Evolutionary conservation across 2,329 filamentous ascomycete species (phyloP).

Genomic region (Monilinia polystroma): DNA sequence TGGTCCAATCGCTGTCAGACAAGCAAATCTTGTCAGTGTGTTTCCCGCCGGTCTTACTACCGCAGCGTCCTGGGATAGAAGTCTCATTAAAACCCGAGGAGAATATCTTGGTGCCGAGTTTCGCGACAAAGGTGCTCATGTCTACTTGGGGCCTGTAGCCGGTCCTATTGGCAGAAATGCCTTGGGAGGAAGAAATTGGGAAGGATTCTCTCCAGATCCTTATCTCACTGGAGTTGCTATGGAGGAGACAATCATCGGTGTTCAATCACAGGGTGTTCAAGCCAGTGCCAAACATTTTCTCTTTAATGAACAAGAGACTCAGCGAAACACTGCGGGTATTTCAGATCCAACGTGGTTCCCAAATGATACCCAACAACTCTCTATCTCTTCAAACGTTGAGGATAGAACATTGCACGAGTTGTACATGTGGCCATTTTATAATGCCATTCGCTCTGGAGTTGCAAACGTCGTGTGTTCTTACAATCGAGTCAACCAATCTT

Average conservation of each 20-base stretch:
- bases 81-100: slow-evolving; percentile 54
- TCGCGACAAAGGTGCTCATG: slow-evolving; percentile 71
- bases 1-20: slow-evolving; percentile 64
- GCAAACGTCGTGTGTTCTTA: slow-evolving; percentile 69
- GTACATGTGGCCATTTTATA: slow-evolving; percentile 83
- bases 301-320: slow-evolving; percentile 54
- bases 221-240: slow-evolving; percentile 40
- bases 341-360: slow-evolving; percentile 9
- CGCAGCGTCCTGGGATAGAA: slow-evolving; percentile 66
- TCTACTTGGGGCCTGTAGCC: slow-evolving; percentile 56
- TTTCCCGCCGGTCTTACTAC: slow-evolving; percentile 67
- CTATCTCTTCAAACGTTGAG: slow-evolving; percentile 67
- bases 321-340: slow-evolving; percentile 32
- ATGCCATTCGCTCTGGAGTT: slow-evolving; percentile 74
- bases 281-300: slow-evolving; percentile 45
- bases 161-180: slow-evolving; percentile 51
- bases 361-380: slow-evolving; percentile 42
- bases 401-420: slow-evolving; percentile 73
- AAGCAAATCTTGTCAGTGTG: slow-evolving; percentile 68
- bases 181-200: slow-evolving; percentile 47
- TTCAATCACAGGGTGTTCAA: slow-evolving; percentile 42
- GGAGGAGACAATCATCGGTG: slow-evolving; percentile 40
- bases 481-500: slow-evolving; percentile 50
- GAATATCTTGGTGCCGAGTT: slow-evolving; percentile 57
- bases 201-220: slow-evolving; percentile 40